Evolutionary conservation across 1,284 basidiomycete genomes (phyloP).

Genomic region (Anthracocystis setariae): DNA sequence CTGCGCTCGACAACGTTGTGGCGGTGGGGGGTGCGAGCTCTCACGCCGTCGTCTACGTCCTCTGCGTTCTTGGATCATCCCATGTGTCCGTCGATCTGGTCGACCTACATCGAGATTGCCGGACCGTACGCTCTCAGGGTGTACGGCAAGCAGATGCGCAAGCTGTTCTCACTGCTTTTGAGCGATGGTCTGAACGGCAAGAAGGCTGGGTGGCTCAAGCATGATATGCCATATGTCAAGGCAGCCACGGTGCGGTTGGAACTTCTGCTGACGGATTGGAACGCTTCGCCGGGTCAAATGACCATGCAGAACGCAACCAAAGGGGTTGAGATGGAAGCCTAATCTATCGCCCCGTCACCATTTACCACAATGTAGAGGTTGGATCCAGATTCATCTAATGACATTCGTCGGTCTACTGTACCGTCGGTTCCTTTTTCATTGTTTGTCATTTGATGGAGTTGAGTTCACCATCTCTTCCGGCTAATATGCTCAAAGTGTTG

Average conservation of each 20-base stretch:
- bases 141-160: slow-evolving; percentile 59
- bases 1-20: slow-evolving; percentile 58
- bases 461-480: too few species aligned
- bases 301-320: slow-evolving; percentile 32
- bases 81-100: slow-evolving; percentile 59
- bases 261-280: slow-evolving; percentile 67
- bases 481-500: too few species aligned
- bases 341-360: neutral
- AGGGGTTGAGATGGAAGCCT: slow-evolving; percentile 46
- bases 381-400: too few species aligned
- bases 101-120: slow-evolving; percentile 61
- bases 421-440: too few species aligned
- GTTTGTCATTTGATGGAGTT: too few species aligned
- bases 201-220: slow-evolving; percentile 46
- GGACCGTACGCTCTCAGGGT: slow-evolving; percentile 35
- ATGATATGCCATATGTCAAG: slow-evolving; percentile 45
- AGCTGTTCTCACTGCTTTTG: slow-evolving; percentile 54
- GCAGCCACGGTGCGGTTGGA: slow-evolving; percentile 59
- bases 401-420: too few species aligned
- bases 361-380: too few species aligned
- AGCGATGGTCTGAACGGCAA: slow-evolving; percentile 46
- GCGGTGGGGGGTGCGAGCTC: slow-evolving; percentile 59
- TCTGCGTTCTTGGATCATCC: slow-evolving; percentile 49
- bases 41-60: slow-evolving; percentile 48
- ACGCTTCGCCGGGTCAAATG: slow-evolving; percentile 2